These are phyloP conservation scores for Candida endomychidarum DNA, from an alignment of 805 yeast genomes.

Conservation along the genomic window DNA sequence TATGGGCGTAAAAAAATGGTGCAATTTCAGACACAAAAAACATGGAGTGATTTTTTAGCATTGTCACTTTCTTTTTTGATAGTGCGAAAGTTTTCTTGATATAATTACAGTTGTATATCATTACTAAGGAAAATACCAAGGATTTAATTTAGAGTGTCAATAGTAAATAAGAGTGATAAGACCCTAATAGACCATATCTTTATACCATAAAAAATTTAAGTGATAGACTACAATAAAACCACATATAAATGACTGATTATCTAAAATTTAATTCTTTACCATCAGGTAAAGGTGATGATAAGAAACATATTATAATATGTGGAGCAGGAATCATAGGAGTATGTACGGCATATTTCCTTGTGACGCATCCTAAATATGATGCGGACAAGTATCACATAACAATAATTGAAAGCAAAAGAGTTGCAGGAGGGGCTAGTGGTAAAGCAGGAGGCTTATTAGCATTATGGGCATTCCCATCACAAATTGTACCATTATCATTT, in stretches of 20 bases:
- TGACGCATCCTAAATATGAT: constrained; percentile 78
- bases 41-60: constrained; percentile 80
- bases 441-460: constrained; percentile 97
- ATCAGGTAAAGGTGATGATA: constrained; percentile 53
- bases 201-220: too few species aligned
- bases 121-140: too few species aligned
- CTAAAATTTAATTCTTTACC: constrained; percentile 39
- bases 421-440: constrained; percentile 97
- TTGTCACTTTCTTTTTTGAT: constrained; percentile 54
- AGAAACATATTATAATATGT: constrained; percentile 76
- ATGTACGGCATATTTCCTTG: constrained; percentile 86
- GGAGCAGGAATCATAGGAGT: constrained; percentile 98
- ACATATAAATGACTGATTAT: constrained; percentile 28
- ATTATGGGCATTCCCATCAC: constrained; percentile 95
- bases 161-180: too few species aligned
- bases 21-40: constrained; percentile 46
- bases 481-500: constrained; percentile 85
- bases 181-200: not conserved
- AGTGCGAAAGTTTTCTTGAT: constrained; percentile 3
- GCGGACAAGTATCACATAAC: constrained; percentile 76
- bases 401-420: constrained; percentile 81
- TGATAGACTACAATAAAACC: too few species aligned
- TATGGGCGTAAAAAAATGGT: constrained; percentile 6
- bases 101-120: constrained; percentile 3
- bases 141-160: too few species aligned